Base-by-base conservation (phyloP, 2,329 filamentous ascomycete genomes). In the Cercospora brassicicola region DNA sequence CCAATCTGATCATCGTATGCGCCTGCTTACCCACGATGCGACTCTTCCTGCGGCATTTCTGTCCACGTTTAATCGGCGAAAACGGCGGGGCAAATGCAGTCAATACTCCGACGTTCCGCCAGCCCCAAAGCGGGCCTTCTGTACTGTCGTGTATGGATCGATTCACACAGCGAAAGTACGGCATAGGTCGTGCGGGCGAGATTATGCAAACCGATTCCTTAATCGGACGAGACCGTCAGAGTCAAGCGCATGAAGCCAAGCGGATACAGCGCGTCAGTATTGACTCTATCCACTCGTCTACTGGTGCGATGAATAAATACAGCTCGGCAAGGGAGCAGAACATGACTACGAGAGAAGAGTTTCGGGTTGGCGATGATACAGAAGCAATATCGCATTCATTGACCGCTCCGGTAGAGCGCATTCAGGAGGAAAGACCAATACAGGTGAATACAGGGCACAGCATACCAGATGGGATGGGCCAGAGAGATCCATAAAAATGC, bases 1-100 rank as follows among this genome's bases (percentile, higher is more conserved):
- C 62, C 15, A 67, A 69, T 28, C 57, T 69, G 42, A 63, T 69
- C 33, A 63, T 67, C 31, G 65, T 69, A 30, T 69, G 68, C 51
- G 65, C 61, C 15, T 69, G 68, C 28, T 36, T 69, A 6, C 68
- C 68, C 28, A 67, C 65, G 28, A 33, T 69, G 9, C 68, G 65
- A 18, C 68, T 67, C 36, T 69, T 67, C 62, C 62, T 69, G 57
- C 68, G 65, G 15, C 65, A 67, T 48, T 65, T 69, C 10, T 65
- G 56, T 18, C 68, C 68, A 31, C 57, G 65, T 2, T 18, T 62
- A n/a, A 69, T 69, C 9, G 68, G 68, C 26, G 64, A 69, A 57
- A 36, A 64, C 18, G 20, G 20, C 10, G 8, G n/a, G 9, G 9
- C 9, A 23, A 11, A 23, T 5, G 3, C 18, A 48, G 45, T 18